Conservation (phyloP, 176 grass and related monocot species). For the Carex scoparia region DNA sequence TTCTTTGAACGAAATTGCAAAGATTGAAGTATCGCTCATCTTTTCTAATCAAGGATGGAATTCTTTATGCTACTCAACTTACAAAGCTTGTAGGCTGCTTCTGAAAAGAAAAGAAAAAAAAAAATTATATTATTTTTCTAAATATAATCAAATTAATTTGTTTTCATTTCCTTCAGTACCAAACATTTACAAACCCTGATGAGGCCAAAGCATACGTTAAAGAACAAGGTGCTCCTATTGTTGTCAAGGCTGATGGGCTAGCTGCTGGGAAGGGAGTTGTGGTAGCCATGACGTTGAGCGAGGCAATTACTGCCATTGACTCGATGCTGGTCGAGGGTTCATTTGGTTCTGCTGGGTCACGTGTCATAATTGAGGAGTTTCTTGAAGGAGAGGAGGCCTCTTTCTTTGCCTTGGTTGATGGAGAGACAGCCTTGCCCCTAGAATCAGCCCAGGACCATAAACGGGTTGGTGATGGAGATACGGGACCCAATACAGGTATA, state of each 20-base stretch:
- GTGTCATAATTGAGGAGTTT: slow-evolving; percentile 79
- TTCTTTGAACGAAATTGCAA: background rate
- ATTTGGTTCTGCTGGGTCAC: slow-evolving; percentile 79
- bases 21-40: background rate
- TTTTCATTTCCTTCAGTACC: slow-evolving; percentile 45
- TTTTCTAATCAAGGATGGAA: background rate
- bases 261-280: slow-evolving; percentile 84
- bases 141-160: background rate
- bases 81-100: background rate
- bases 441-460: slow-evolving; percentile 95
- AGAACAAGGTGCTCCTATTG: slow-evolving; percentile 70
- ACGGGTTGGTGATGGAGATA: slow-evolving; percentile 83
- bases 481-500: slow-evolving; percentile 62
- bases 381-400: slow-evolving; percentile 92
- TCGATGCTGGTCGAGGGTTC: slow-evolving; percentile 71
- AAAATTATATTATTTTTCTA: background rate
- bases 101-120: background rate
- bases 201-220: slow-evolving; percentile 67
- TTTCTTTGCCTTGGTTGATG: slow-evolving; percentile 95
- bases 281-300: slow-evolving; percentile 62
- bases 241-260: slow-evolving; percentile 84
- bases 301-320: slow-evolving; percentile 68
- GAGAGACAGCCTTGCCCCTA: slow-evolving; percentile 68
- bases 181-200: slow-evolving; percentile 54
- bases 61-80: background rate